These are phyloP conservation scores for Abrus pulchellus DNA, from an alignment of 306 rosid species.

Conservation along the genomic window DNA sequence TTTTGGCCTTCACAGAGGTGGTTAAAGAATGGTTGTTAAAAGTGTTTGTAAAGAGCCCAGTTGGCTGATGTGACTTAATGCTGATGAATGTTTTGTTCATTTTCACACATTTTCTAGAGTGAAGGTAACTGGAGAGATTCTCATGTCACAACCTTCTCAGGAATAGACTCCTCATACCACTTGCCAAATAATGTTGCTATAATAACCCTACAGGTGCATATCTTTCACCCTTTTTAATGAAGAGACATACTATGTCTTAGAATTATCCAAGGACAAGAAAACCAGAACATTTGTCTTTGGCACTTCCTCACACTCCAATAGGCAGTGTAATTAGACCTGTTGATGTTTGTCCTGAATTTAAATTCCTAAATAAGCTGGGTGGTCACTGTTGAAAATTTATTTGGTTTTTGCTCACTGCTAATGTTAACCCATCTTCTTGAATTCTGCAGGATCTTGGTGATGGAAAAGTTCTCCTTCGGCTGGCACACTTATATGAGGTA, in stretches of 20 bases:
- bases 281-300: not conserved
- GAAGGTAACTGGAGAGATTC: slow-evolving; percentile 69
- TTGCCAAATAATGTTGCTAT: slow-evolving; percentile 81
- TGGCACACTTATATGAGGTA: slow-evolving; percentile 87
- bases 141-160: slow-evolving; percentile 66
- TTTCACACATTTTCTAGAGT: slow-evolving; percentile 52
- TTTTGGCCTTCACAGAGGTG: slow-evolving; percentile 86
- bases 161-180: slow-evolving; percentile 65
- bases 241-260: not conserved
- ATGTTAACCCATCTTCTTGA: slow-evolving; percentile 32
- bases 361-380: not conserved
- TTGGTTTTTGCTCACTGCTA: slow-evolving; percentile 1
- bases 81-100: slow-evolving; percentile 18
- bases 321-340: not conserved
- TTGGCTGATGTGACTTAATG: slow-evolving; percentile 10
- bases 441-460: slow-evolving; percentile 69
- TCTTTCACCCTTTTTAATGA: slow-evolving; percentile 22
- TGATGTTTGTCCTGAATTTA: not conserved
- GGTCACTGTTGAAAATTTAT: not conserved
- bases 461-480: slow-evolving; percentile 74
- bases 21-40: slow-evolving; percentile 47
- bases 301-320: slow-evolving; percentile 1
- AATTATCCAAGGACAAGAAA: not conserved
- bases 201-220: slow-evolving; percentile 76
- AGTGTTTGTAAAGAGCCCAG: slow-evolving; percentile 18